Evolutionary conservation across 169 alveolate genomes (phyloP).

Genomic region (Plasmodium vivax): DNA sequence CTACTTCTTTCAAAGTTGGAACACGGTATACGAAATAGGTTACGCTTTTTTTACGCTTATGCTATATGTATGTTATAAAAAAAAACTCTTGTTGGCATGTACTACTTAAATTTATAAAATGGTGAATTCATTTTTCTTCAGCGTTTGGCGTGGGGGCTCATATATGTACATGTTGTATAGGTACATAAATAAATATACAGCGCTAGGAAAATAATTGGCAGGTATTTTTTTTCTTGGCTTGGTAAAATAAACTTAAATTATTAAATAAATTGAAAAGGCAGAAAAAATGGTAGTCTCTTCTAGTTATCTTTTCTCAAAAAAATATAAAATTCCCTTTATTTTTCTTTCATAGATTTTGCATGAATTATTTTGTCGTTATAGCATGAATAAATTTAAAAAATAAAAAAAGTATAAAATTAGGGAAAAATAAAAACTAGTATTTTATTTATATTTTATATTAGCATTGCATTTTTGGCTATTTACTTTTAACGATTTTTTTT

Average conservation of each 20-base stretch:
- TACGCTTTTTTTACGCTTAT: not conserved
- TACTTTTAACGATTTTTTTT: not conserved
- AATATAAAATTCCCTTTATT: not conserved
- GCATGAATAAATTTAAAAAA: not conserved
- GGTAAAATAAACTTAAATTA: not conserved
- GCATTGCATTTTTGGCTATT: not conserved
- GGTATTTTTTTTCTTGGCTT: not conserved
- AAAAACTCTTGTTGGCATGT: not conserved
- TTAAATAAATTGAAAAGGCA: not conserved
- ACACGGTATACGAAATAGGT: not conserved
- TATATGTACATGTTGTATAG: not conserved
- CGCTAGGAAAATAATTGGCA: not conserved
- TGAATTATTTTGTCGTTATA: not conserved
- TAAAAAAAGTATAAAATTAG: no score
- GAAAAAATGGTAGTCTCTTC: no score
- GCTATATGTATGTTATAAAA: not conserved
- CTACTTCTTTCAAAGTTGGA: not conserved
- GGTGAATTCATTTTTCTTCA: not conserved
- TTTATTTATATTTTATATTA: no score
- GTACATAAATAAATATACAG: not conserved
- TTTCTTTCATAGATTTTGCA: not conserved
- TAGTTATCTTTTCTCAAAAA: not conserved
- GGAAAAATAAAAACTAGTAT: not conserved
- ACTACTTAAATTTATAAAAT: not conserved
- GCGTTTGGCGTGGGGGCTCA: not conserved